phyloP scores from a whole-genome alignment of 345 rosid genomes.

The Citrus australasica region DNA sequence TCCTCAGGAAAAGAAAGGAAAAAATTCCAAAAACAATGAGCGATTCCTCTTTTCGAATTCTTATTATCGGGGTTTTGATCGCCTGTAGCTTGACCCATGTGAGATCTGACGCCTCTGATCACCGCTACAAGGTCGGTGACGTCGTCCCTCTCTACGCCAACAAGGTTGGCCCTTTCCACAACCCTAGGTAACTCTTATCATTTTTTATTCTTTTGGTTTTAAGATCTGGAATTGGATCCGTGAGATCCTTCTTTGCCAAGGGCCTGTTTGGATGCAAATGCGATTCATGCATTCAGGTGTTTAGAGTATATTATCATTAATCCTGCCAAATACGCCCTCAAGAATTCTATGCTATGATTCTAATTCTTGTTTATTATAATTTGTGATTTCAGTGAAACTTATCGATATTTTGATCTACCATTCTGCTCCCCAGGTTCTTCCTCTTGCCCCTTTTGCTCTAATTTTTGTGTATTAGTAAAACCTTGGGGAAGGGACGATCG shows the following conservation, averaged over 20 bases:
- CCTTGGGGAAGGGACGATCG: neutral
- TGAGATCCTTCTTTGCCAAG: neutral
- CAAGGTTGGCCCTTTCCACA: slow-evolving; percentile 37
- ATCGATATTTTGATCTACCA: slow-evolving; percentile 57
- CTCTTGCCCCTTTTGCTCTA: neutral
- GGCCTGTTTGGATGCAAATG: neutral
- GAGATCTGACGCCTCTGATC: slow-evolving; percentile 34
- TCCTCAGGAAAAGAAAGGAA: neutral
- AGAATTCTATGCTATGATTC: neutral
- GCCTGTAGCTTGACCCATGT: slow-evolving; percentile 3
- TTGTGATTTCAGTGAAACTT: slow-evolving; percentile 39
- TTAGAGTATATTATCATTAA: neutral
- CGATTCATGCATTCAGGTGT: neutral
- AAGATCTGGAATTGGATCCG: slow-evolving; percentile 1
- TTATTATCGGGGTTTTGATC: neutral
- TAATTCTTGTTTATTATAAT: neutral
- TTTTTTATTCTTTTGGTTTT: neutral
- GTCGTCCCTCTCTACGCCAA: slow-evolving; percentile 35
- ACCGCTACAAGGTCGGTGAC: slow-evolving; percentile 30
- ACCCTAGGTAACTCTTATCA: slow-evolving; percentile 27
- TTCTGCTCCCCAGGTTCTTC: slow-evolving; percentile 45
- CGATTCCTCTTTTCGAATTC: neutral
- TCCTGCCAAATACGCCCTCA: neutral
- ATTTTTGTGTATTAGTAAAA: neutral
- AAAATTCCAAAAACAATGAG: neutral